A percentile compares a stretch with the other conserved stretches of the same genome.
Evolutionary conservation across 768 basidiomycete genomes (phyloP).

Genomic region (Multifurca ochricompacta): DNA sequence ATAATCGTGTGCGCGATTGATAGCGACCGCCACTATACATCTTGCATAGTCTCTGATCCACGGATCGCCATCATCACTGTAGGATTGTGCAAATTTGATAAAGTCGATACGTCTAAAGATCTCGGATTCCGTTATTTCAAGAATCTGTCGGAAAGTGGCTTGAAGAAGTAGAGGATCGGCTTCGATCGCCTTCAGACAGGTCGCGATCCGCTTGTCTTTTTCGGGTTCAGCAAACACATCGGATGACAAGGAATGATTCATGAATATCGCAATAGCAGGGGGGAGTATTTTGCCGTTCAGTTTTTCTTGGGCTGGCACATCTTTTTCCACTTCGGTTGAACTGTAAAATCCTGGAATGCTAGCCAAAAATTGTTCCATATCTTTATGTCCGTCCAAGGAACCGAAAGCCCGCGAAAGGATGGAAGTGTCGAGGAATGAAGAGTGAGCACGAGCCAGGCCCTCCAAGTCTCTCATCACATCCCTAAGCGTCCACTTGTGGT

Average conservation of each 20-base stretch:
- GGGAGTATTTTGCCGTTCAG: neutral
- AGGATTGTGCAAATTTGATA: neutral
- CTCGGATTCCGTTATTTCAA: neutral
- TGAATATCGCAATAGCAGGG: neutral
- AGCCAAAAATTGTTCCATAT: neutral
- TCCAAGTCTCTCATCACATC: neutral
- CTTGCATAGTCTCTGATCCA: neutral
- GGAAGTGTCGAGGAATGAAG: neutral
- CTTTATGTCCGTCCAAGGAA: neutral
- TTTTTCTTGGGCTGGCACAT: neutral
- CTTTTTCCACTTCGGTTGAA: neutral
- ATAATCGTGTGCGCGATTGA: neutral
- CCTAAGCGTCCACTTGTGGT: neutral
- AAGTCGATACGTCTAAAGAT: conserved; percentile 3
- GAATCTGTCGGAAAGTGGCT: neutral
- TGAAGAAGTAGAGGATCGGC: neutral
- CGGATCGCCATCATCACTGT: neutral
- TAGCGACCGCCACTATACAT: conserved; percentile 4
- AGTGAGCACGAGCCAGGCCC: neutral
- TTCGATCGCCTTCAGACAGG: neutral
- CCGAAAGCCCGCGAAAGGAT: neutral
- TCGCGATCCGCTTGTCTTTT: neutral
- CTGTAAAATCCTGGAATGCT: neutral
- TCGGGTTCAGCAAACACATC: neutral
- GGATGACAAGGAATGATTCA: neutral